Conservation (phyloP, 768 basidiomycete genomes). For the Termitomyces eurrhizus region DNA sequence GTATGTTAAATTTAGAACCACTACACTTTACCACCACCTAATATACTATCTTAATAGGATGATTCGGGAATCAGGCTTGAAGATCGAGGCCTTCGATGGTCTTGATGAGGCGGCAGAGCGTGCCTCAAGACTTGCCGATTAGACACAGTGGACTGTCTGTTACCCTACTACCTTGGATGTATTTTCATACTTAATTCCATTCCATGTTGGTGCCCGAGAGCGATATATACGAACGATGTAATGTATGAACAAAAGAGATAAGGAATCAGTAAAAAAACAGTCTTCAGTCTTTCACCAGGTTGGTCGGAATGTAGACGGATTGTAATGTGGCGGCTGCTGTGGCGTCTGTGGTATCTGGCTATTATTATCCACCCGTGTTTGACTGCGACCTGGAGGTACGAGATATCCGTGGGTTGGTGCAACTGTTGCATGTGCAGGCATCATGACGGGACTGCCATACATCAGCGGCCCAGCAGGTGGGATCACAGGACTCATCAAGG, state of each 20-base stretch:
- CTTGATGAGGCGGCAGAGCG: conserved; percentile 88
- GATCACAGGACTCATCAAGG: conserved; percentile 74
- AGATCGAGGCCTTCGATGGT: conserved; percentile 90
- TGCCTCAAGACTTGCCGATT: conserved; percentile 68
- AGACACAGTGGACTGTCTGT: conserved; percentile 18
- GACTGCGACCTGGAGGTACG: conserved; percentile 45
- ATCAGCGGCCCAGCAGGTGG: conserved; percentile 52
- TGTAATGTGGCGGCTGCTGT: conserved; percentile 35
- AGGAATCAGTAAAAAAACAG: conserved; percentile 20
- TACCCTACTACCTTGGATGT: conserved; percentile 10
- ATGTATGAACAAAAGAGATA: conserved; percentile 31
- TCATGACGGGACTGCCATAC: conserved; percentile 70
- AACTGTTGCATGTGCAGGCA: conserved; percentile 51
- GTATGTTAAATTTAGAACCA: conserved; percentile 42
- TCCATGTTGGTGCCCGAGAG: conserved; percentile 7
- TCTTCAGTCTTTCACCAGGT: conserved; percentile 40
- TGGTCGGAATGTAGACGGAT: conserved; percentile 40
- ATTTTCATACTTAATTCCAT: conserved; percentile 12
- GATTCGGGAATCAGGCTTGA: conserved; percentile 88
- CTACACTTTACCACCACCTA: not conserved
- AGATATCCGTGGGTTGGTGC: conserved; percentile 44
- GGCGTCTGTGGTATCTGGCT: conserved; percentile 40
- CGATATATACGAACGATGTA: conserved; percentile 29
- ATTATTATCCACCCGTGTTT: conserved; percentile 44
- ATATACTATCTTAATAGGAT: conserved; percentile 50